Evolutionary conservation across 768 basidiomycete species (phyloP).

Genomic region (Russula emetica): DNA sequence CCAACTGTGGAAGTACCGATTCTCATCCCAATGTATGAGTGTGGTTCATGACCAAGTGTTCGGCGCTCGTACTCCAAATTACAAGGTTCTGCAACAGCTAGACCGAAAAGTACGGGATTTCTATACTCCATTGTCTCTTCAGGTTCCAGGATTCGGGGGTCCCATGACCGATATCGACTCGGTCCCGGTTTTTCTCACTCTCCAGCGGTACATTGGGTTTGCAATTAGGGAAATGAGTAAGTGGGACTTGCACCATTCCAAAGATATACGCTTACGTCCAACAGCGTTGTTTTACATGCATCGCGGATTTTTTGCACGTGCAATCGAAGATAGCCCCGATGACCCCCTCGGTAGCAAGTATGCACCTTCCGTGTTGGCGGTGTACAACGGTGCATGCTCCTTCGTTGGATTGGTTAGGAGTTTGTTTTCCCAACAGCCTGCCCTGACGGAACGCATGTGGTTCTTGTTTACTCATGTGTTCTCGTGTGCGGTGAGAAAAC

Average conservation of each 20-base stretch:
- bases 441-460: constrained; percentile 67
- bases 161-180: constrained; percentile 40
- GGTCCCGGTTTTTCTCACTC: constrained; percentile 53
- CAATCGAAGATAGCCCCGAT: constrained; percentile 54
- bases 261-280: neutral
- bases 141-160: constrained; percentile 58
- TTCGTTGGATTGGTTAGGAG: constrained; percentile 64
- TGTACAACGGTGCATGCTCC: constrained; percentile 63
- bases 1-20: constrained; percentile 66
- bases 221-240: constrained; percentile 66
- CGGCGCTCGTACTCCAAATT: constrained; percentile 55
- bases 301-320: constrained; percentile 68
- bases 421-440: constrained; percentile 60
- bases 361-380: constrained; percentile 62
- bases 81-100: constrained; percentile 58
- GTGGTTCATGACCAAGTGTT: constrained; percentile 66
- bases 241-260: constrained; percentile 23
- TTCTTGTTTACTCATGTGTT: constrained; percentile 71
- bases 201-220: constrained; percentile 64
- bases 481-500: constrained; percentile 55
- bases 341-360: constrained; percentile 71
- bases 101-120: constrained; percentile 62
- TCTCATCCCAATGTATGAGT: constrained; percentile 56
- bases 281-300: constrained; percentile 70
- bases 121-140: constrained; percentile 60